Evolutionary conservation across 306 rosid species (phyloP).

Genomic region (Ormosia emarginata): DNA sequence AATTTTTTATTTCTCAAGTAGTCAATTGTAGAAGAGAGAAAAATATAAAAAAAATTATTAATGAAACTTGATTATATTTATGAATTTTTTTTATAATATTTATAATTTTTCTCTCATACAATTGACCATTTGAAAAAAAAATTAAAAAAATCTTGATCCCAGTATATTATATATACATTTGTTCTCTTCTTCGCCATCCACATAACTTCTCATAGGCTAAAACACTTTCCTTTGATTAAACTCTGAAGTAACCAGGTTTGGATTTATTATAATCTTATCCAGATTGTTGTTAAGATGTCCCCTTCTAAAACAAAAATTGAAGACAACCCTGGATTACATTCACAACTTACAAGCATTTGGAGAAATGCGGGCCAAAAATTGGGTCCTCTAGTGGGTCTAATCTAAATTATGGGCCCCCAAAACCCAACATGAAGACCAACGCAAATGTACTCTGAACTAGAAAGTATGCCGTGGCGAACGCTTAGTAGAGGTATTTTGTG

Average conservation of each 20-base stretch:
- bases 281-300: not conserved
- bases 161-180: not conserved
- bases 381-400: not conserved
- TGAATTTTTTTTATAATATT: no score
- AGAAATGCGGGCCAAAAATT: not conserved
- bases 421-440: not conserved
- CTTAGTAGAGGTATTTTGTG: not conserved
- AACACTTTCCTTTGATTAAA: not conserved
- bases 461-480: not conserved
- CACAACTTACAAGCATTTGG: not conserved
- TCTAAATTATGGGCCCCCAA: not conserved
- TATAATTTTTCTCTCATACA: no score
- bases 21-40: no score
- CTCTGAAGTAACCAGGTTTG: not conserved
- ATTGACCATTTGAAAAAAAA: no score
- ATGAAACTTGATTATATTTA: no score
- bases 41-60: no score
- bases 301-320: not conserved
- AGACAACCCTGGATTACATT: no score
- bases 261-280: not conserved
- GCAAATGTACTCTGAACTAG: not conserved
- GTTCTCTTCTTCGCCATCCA: not conserved
- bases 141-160: no score
- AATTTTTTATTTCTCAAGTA: no score
- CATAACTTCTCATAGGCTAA: not conserved